Conservation (phyloP, 1,139 yeast genomes). For the Yamadazyma sp. region DNA sequence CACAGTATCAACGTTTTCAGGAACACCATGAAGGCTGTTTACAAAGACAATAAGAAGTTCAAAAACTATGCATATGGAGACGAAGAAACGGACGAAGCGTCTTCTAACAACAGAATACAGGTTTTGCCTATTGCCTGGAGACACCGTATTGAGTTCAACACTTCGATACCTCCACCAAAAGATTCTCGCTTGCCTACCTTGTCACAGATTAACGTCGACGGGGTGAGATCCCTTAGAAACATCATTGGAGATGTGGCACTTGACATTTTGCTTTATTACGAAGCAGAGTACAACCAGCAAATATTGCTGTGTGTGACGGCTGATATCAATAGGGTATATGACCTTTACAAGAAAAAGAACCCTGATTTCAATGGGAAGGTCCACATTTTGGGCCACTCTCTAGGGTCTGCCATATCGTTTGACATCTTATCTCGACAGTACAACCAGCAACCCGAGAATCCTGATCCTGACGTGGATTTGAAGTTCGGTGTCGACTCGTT, state of each 20-base stretch:
- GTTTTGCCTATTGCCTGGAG: constrained; percentile 81
- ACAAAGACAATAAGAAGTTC: constrained; percentile 43
- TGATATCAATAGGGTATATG: constrained; percentile 72
- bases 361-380: constrained; percentile 79
- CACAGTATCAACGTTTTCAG: constrained; percentile 79
- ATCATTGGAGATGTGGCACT: constrained; percentile 82
- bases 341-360: constrained; percentile 57
- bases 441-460: constrained; percentile 20
- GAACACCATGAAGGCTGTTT: constrained; percentile 59
- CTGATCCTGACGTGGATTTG: constrained; percentile 36
- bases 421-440: constrained; percentile 72
- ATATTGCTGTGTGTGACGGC: constrained; percentile 65
- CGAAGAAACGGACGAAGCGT: constrained; percentile 19
- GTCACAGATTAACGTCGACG: constrained; percentile 75
- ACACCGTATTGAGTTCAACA: constrained; percentile 60
- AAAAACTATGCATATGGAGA: constrained; percentile 37
- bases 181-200: constrained; percentile 58
- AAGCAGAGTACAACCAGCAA: constrained; percentile 64
- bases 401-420: constrained; percentile 83
- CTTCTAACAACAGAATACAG: constrained; percentile 61
- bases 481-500: constrained; percentile 72
- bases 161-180: constrained; percentile 21
- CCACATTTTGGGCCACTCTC: constrained; percentile 84
- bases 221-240: constrained; percentile 73
- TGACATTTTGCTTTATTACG: constrained; percentile 83